Conservation (phyloP, 2,329 filamentous ascomycete genomes). For the Mollisiaceae sp. region DNA sequence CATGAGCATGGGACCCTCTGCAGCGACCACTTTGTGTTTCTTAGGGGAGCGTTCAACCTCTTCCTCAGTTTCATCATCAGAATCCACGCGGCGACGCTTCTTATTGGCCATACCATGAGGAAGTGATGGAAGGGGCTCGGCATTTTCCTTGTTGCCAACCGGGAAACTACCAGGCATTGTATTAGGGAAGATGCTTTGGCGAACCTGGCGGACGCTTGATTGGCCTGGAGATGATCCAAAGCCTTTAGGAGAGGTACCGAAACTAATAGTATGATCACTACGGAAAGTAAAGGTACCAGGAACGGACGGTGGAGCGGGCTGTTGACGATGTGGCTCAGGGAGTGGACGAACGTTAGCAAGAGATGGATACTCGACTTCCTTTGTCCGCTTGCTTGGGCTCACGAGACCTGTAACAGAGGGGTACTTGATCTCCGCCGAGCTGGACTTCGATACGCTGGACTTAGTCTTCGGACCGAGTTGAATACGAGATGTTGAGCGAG, state of each 20-base stretch:
- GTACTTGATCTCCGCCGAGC: constrained; percentile 52
- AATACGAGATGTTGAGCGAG: constrained; percentile 48
- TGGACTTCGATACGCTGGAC: constrained; percentile 30
- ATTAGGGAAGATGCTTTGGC: constrained; percentile 53
- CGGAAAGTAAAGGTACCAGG: constrained; percentile 69
- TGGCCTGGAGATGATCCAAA: constrained; percentile 66
- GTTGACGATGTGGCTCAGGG: constrained; percentile 30
- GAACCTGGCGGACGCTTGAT: constrained; percentile 64
- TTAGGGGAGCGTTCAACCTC: constrained; percentile 58
- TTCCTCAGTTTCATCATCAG: constrained; percentile 61
- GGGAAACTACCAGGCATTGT: constrained; percentile 64
- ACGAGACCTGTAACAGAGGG: constrained; percentile 55
- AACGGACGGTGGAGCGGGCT: constrained; percentile 43
- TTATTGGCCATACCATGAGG: constrained; percentile 69
- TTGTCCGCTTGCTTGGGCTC: constrained; percentile 19
- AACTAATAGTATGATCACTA: constrained; percentile 67
- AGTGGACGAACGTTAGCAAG: constrained; percentile 37
- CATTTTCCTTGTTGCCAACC: constrained; percentile 60
- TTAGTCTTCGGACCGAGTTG: constrained; percentile 44
- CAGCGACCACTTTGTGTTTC: constrained; percentile 54
- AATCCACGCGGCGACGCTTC: constrained; percentile 64
- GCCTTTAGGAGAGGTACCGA: constrained; percentile 52
- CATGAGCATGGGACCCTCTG: constrained; percentile 39
- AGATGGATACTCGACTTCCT: constrained; percentile 39
- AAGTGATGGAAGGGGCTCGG: constrained; percentile 49